A percentile compares a stretch with the other conserved stretches of the same genome.
Evolutionary conservation across 768 basidiomycete species (phyloP).

Genomic region (Pilatotrama ljubarskyi): DNA sequence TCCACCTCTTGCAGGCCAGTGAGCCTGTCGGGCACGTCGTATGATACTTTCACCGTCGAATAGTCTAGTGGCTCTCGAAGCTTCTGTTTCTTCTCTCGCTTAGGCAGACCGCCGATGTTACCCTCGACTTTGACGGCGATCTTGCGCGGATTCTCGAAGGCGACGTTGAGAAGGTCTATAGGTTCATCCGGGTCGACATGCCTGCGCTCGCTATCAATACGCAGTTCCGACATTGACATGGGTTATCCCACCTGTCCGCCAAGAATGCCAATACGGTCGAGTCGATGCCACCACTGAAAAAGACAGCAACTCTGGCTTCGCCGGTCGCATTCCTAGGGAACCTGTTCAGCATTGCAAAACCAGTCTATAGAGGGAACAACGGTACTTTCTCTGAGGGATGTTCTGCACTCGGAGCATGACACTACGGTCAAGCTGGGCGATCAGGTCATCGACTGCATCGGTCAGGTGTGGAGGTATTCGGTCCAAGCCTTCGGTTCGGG

Average conservation of each 20-base stretch:
- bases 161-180: constrained; percentile 90
- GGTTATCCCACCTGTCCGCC: constrained; percentile 62
- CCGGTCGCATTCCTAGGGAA: constrained; percentile 31
- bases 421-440: constrained; percentile 59
- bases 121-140: constrained; percentile 49
- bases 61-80: constrained; percentile 29
- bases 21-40: constrained; percentile 86
- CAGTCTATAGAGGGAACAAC: neutral
- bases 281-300: constrained; percentile 97
- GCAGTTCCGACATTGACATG: neutral
- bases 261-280: constrained; percentile 82
- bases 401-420: constrained; percentile 67
- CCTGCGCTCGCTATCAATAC: constrained; percentile 39
- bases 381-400: constrained; percentile 55
- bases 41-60: constrained; percentile 36
- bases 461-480: constrained; percentile 45
- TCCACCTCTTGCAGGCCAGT: constrained; percentile 78
- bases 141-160: constrained; percentile 94
- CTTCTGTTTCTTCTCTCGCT: constrained; percentile 42
- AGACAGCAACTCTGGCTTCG: constrained; percentile 68
- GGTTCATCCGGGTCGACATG: constrained; percentile 75
- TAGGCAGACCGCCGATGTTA: constrained; percentile 46
- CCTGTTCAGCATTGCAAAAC: no score
- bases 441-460: constrained; percentile 49
- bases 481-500: constrained; percentile 39